These are phyloP conservation scores for Backusella westeae DNA, from an alignment of 192 early-diverging fungal genomes.

Conservation along the genomic window DNA sequence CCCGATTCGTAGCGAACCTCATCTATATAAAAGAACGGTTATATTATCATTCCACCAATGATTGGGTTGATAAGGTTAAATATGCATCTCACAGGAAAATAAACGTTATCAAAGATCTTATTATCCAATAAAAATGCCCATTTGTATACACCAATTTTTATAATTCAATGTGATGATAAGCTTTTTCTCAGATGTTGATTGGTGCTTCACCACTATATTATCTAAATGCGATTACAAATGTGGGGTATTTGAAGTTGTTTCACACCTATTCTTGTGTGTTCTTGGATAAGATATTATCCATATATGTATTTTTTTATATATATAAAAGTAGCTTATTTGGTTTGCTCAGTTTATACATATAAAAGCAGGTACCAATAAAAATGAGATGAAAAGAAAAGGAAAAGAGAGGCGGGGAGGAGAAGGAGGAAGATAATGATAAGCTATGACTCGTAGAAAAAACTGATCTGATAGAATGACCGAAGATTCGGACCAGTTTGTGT, in stretches of 20 bases:
- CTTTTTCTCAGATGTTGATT: not conserved
- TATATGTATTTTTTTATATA: not conserved
- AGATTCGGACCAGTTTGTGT: constrained; percentile 1
- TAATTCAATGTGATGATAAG: not conserved
- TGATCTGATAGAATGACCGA: constrained; percentile 4
- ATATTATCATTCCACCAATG: not conserved
- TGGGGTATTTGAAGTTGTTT: not conserved
- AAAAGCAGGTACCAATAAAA: not conserved
- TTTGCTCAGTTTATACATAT: not conserved
- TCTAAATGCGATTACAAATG: not conserved
- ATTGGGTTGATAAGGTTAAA: not conserved
- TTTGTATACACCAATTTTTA: not conserved
- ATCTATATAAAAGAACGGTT: not conserved
- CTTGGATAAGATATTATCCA: not conserved
- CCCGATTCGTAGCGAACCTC: not conserved
- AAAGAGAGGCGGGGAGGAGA: not conserved
- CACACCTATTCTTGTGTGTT: not conserved
- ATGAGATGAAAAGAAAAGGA: not conserved
- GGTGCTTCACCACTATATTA: not conserved
- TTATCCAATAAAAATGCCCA: not conserved
- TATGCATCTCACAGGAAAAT: not conserved
- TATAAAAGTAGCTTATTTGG: not conserved
- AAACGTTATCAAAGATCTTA: constrained; percentile 1
- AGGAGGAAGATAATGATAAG: not conserved
- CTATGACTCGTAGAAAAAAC: not conserved